Conservation (phyloP, 345 rosid species). For the Pistacia atlantica region DNA sequence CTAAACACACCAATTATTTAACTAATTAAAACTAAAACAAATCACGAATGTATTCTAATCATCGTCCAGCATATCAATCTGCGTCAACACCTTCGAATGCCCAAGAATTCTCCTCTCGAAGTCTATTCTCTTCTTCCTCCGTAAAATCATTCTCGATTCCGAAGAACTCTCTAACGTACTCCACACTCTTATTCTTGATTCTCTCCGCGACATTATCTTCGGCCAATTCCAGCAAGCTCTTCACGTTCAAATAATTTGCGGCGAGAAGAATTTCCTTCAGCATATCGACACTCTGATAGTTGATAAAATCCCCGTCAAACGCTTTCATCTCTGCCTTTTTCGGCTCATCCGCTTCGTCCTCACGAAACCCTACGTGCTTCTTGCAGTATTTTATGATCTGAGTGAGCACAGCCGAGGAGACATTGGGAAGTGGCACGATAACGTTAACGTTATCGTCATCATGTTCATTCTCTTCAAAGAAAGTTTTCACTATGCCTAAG, state of each 20-base stretch:
- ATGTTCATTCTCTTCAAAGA: slow-evolving; percentile 13
- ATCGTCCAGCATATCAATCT: not conserved
- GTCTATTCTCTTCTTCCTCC: slow-evolving; percentile 15
- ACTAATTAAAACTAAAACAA: no score
- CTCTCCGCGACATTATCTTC: not conserved
- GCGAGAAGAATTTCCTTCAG: not conserved
- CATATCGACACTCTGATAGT: not conserved
- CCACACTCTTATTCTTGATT: slow-evolving; percentile 20
- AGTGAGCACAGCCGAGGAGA: not conserved
- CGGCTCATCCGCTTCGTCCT: no score
- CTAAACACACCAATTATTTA: no score
- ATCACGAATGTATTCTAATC: no score
- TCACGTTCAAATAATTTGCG: slow-evolving; percentile 15
- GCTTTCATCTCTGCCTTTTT: not conserved
- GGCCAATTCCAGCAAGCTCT: not conserved
- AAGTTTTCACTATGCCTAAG: not conserved
- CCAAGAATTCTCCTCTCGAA: slow-evolving; percentile 13
- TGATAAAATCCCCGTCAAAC: not conserved
- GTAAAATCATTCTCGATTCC: slow-evolving; percentile 22
- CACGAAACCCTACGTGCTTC: not conserved
- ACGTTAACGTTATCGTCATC: not conserved
- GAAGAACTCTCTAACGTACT: slow-evolving; percentile 9
- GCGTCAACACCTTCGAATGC: slow-evolving; percentile 15
- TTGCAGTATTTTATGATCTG: not conserved
- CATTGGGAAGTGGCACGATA: slow-evolving; percentile 17